Percentiles rank a stretch among this genome's conserved stretches.
These are phyloP conservation scores for Cardamine occulta DNA, from an alignment of 345 rosid genomes.

Conservation along the genomic window DNA sequence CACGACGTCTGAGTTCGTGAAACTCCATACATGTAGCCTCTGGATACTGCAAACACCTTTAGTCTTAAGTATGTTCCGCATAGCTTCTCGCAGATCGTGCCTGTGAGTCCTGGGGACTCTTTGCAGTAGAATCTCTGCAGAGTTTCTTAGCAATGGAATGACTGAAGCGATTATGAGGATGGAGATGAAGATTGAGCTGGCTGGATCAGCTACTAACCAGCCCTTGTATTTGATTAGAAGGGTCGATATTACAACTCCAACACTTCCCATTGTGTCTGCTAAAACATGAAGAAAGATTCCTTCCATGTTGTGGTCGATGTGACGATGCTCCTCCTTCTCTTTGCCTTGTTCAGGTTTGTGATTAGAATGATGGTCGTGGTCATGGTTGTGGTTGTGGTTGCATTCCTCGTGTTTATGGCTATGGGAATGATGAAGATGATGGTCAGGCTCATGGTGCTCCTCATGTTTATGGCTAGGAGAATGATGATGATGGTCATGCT, in stretches of 20 bases:
- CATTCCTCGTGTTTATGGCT: conserved; percentile 25
- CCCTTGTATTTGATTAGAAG: conserved; percentile 93
- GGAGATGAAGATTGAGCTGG: conserved; percentile 92
- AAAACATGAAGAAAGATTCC: conserved; percentile 94
- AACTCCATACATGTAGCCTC: conserved; percentile 87
- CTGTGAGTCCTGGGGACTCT: conserved; percentile 84
- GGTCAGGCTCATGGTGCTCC: conserved; percentile 43
- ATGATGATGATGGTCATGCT: conserved; percentile 34
- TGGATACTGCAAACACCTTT: conserved; percentile 69
- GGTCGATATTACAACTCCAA: conserved; percentile 94
- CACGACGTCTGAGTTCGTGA: conserved; percentile 77
- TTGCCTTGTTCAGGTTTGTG: conserved; percentile 10
- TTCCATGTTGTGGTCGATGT: conserved; percentile 98
- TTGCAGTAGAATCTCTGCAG: conserved; percentile 88
- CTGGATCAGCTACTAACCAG: conserved; percentile 99
- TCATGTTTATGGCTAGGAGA: conserved; percentile 48
- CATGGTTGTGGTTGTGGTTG: conserved; percentile 21
- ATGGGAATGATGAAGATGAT: conserved; percentile 26
- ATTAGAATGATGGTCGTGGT: conserved; percentile 31
- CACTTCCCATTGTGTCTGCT: conserved; percentile 98
- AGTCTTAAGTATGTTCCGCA: conserved; percentile 54
- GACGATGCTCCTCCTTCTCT: conserved; percentile 53
- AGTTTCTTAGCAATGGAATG: conserved; percentile 86
- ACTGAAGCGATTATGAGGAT: conserved; percentile 83
- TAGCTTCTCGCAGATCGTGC: conserved; percentile 57